phyloP scores from a whole-genome alignment of 1,284 basidiomycete genomes.

The Leccinum variabile region DNA sequence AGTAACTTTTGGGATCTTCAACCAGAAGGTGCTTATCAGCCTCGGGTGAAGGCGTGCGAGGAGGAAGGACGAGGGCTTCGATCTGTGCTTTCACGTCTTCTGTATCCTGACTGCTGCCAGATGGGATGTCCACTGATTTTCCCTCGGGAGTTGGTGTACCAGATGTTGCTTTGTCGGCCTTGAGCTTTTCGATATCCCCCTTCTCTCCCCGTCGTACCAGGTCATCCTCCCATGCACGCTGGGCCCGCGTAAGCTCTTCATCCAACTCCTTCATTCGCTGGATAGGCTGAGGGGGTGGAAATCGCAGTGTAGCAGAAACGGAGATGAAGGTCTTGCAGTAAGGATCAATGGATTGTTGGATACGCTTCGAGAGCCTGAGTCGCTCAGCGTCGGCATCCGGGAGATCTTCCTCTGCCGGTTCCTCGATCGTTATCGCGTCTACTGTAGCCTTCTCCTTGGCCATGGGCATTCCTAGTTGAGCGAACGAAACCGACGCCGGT shows the following conservation, averaged over 20 bases:
- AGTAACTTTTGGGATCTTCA: constrained; percentile 41
- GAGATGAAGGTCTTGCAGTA: constrained; percentile 87
- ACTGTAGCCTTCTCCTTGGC: constrained; percentile 23
- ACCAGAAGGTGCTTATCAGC: constrained; percentile 22
- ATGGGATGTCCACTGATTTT: constrained; percentile 14
- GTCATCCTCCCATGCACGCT: constrained; percentile 81
- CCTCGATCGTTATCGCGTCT: constrained; percentile 18
- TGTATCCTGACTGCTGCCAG: constrained; percentile 27
- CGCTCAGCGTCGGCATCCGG: constrained; percentile 70
- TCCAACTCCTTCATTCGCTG: constrained; percentile 86
- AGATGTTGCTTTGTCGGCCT: constrained; percentile 31
- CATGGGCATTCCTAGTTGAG: constrained; percentile 30
- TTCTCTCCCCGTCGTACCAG: constrained; percentile 78
- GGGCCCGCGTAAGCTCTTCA: constrained; percentile 64
- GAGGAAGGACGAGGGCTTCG: constrained; percentile 58
- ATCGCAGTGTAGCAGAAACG: constrained; percentile 85
- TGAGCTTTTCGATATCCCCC: constrained; percentile 43
- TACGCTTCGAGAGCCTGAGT: constrained; percentile 64
- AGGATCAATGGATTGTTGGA: constrained; percentile 77
- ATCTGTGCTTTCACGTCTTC: constrained; percentile 70
- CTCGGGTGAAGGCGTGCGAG: constrained; percentile 45
- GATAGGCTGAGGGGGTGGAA: constrained; percentile 87
- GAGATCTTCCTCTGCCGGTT: constrained; percentile 50
- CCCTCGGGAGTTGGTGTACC: constrained; percentile 33
- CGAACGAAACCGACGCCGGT: constrained; percentile 36